Base-by-base conservation (phyloP, 768 basidiomycete genomes). In the Mycena filopes region DNA sequence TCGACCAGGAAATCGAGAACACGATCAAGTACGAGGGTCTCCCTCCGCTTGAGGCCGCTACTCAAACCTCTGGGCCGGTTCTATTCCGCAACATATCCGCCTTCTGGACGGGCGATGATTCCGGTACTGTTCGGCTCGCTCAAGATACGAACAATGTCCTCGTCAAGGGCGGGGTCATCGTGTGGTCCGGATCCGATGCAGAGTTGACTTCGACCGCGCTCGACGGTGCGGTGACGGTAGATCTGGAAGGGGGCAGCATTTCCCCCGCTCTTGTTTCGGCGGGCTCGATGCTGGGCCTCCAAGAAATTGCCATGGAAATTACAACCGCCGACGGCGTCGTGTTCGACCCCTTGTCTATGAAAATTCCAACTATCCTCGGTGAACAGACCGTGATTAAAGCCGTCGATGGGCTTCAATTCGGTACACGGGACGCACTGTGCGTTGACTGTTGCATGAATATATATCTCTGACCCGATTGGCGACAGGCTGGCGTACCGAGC, bases 401-500 rank as follows among this genome's bases (percentile, higher is more conserved):
- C 11, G 84, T 84, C 5, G 94, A 96, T 72, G 94, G 94, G 0
- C 81, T 93, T 33, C 84, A 85, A 63, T 94, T 91, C 70, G 82
- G 82, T 2, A 85, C 88, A 20, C 86, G 89, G 60, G 85, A 91
- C 74, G 86, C 74, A 31, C 69, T 79, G 77, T 82, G 63, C 69
- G 80, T 70, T 58, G 56, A 46, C 29, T 43, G 9, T 55, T 53
- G 23, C 12, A 13, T 41, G 7, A 13, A 18, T 6, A 28, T 20
- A 49, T 12, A 33, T 20, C 28, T 18, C 55, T 68, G 48, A 60
- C 16, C 53, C 51, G 63, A 33, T 29, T n/a, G 23, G 28, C 21
- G 58, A n/a, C 56, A 88, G 86, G 20, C 80, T 92, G 47, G 89
- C 89, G 1, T 90, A 91, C 63, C 84, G 84, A 28, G 74, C 82